Evolutionary conservation across 2,329 filamentous ascomycete species (phyloP), one percentile per base, ranked within the genome.

Genomic region (Sclerotinia spermophila): DNA sequence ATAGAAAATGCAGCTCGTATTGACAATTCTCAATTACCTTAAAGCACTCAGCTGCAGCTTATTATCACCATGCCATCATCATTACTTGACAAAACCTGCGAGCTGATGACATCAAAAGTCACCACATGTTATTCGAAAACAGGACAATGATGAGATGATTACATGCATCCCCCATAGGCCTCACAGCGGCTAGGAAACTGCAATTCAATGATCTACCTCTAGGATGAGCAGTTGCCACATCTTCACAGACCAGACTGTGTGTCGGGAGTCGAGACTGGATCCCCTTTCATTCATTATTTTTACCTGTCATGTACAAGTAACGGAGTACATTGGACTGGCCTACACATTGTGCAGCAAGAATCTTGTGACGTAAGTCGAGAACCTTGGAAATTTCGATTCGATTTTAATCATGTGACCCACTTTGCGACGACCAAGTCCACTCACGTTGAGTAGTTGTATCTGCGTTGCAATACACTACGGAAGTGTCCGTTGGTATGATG

Each of bases 221-320:
- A 51, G 44, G 42, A 51, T 51, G 35, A 27, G 33, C 15, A 48
- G 19, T 27, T 35, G 42, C 27, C 30, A 35, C 42, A 62, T 62
- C 35, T 48, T 62, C 60, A 62, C 61, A 48, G 61, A 64, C 30
- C 30, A 62, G 42, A 51, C 24, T 64, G 61, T 64, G 61, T 30
- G 30, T 64, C 30, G 44, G 27, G n/a, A 53, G n/a, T 27, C 13
- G 48, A 27, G 48, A 53, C 48, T 53, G 27, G 27, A 64, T n/a
- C 11, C 10, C 21, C 61, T n/a, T 48, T 4, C 21, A n/a, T 30
- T 60, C 24, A 60, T 60, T 60, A 21, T 42, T 60, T 60, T 60
- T 13, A 42, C 27, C 24, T 58, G 24, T n/a, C 24, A 7, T 59
- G 7, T n/a, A 40, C 2, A 13, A 35, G 15, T 53, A 53, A 53